Evolutionary conservation across 2,329 filamentous ascomycete species (phyloP), one percentile per base, ranked within the genome.

Genomic region (Cercospora brassicicola): DNA sequence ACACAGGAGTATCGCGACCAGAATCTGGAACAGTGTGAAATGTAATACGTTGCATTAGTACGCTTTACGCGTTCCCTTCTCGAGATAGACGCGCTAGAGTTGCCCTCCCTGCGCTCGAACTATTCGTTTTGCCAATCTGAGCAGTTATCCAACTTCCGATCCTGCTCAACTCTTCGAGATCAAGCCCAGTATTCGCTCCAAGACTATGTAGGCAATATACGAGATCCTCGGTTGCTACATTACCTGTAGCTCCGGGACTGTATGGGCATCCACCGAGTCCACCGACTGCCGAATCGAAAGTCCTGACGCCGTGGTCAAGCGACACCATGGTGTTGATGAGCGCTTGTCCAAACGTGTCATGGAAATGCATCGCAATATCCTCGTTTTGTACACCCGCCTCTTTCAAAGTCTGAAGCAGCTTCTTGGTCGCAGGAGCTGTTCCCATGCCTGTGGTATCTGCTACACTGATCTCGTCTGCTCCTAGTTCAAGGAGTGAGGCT

Each of bases 361-460:
- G 93, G 75, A 96, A 94, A 79, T 96, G 93, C 81, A 94, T 88
- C 0, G 71, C 91, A 10, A 96, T 81, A 74, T 91, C 89, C 73
- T 89, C 87, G 64, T 85, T 86, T 20, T 89, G 85, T 18, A 96
- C 85, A 0, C 89, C 90, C 1, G 90, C 90, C 1, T 88, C 85
- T 8, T 84, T 79, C 79, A 93, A 81, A 65, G 89, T 89, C 71
- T 85, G 84, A 67, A 93, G 82, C 57, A 93, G 81, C 65, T 87
- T 86, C 65, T 84, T 82, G 2, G 90, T 92, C 65, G 88, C 83
- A 18, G 89, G 89, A n/a, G 89, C 89, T 0, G 92, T 96, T 33
- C 93, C 94, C 86, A 96, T 93, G 18, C 94, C 94, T 0, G 93
- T 94, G 0, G 94, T 97, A 76, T 97, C 94, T 6, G 93, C 93